Evolutionary conservation across 495 filamentous ascomycete genomes (phyloP), one percentile per base, ranked within the genome.

Genomic region (Penicillium canariense): DNA sequence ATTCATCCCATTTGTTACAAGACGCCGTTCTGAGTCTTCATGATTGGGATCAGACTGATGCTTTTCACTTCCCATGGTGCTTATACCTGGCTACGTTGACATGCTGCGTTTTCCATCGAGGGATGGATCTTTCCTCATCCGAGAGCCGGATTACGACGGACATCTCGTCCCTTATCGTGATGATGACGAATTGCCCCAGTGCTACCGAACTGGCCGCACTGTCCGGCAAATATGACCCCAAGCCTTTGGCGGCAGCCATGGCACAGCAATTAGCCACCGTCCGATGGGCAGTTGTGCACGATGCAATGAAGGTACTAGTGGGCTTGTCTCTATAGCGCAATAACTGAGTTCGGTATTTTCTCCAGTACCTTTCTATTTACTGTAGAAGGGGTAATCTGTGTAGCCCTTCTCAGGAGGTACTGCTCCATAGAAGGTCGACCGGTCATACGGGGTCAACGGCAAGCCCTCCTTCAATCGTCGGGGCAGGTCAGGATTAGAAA

Each of bases 401-500:
- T 89, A 91, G n/a, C 88, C 88, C 51, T 75, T 72, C 45, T 62
- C 44, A 1, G 67, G 60, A 27, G 70, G 63, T 6, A 72, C 56
- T 14, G 75, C 66, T 3, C 60, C 52, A 55, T 90, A 90, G 56
- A 90, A 90, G 0, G 76, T 80, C 0, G 62, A 54, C 4, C 81
- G 73, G 54, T 89, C 69, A 61, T 87, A 89, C 30, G 60, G 55
- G 22, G 60, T 76, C 58, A 90, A 67, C 35, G 65, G 60, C 42
- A 86, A 70, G 0, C 79, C 81, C 45, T 85, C 69, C 60, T 75
- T 64, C 46, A 90, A 52, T 44, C 84, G 70, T 36, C 77, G 81
- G 2, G 80, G 75, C 54, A 91, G 58, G 67, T 90, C 87, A 0
- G 87, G 87, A 32, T 80, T 91, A 28, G 81, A 70, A 57, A 90